A percentile compares a stretch with the other conserved stretches of the same genome.
phyloP scores from a whole-genome alignment of 2,329 filamentous ascomycete genomes.

The Furcasterigmium furcatum region DNA sequence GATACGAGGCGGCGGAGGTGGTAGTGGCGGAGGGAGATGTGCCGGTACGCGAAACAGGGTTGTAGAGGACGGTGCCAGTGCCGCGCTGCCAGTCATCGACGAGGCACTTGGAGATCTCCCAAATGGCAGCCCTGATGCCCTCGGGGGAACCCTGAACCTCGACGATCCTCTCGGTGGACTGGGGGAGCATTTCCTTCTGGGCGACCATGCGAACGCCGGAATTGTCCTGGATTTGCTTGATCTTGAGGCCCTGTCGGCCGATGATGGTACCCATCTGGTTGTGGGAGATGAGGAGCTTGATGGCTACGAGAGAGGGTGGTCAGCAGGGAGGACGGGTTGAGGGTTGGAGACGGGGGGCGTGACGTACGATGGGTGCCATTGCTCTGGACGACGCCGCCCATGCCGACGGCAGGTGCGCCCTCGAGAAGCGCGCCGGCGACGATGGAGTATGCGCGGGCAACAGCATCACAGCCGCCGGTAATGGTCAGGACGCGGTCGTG shows the following conservation, averaged over 20 bases:
- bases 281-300: conserved; percentile 97
- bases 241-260: conserved; percentile 92
- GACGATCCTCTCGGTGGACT: conserved; percentile 96
- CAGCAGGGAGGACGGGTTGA: conserved; percentile 14
- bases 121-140: conserved; percentile 91
- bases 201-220: conserved; percentile 98
- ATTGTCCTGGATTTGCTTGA: conserved; percentile 97
- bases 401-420: conserved; percentile 90
- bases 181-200: conserved; percentile 98
- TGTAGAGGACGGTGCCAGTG: conserved; percentile 95
- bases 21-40: conserved; percentile 24
- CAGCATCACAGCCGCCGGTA: conserved; percentile 82
- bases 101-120: conserved; percentile 98
- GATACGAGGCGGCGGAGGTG: conserved; percentile 34
- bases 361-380: conserved; percentile 92
- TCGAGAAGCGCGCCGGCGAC: conserved; percentile 90
- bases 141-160: conserved; percentile 94
- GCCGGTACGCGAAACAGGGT: conserved; percentile 88
- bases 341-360: not conserved
- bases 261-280: conserved; percentile 99
- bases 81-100: conserved; percentile 98
- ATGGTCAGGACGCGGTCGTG: conserved; percentile 97
- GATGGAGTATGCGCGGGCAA: conserved; percentile 88
- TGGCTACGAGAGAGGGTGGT: conserved; percentile 53
- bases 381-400: conserved; percentile 84